Base-by-base conservation (phyloP, 1,284 basidiomycete species). In the Leccinum pachyderme region DNA sequence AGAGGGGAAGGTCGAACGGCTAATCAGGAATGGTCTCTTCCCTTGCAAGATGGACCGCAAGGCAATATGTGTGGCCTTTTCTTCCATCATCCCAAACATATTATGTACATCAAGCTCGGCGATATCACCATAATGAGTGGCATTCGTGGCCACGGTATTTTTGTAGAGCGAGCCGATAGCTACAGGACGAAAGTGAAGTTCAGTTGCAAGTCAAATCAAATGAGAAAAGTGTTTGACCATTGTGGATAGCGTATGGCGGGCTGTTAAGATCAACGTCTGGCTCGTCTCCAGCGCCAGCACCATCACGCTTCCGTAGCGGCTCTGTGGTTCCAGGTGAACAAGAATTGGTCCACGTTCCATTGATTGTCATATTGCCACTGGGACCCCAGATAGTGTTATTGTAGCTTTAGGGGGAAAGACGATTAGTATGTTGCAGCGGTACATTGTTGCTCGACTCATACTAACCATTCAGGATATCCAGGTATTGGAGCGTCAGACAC, bases 311-410 rank as follows among this genome's bases (percentile, higher is more conserved):
- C 5, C 47, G 55, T 24, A 59, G 51, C 7, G 47, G 39, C 2
- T 52, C 51, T 1, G 44, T 31, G 3, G 43, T 51, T 12, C 61
- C 47, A 7, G 59, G 52, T 35, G 59, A 51, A 29, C 69, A 66
- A 22, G 64, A 68, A 62, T 79, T 86, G 0, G 87, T 89, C 37
- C 79, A 68, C 0, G 73, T 79, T 5, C 87, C 87, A 55, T 89
- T 83, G 54, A 89, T 76, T 4, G 86, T 87, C 62, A 89, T 79
- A 63, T 91, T 91, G 0, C 89, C 88, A 53, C 84, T 87, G 0
- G 81, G 79, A 5, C 88, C 87, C 63, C 76, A 89, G 5, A 81
- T 66, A 0, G 77, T 77, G 24, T 79, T 66, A 60, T 89, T 78
- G 63, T 91, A 91, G 58, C 83, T 89, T 27, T 25, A 31, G n/a